These are phyloP conservation scores for Gossypium trilobum DNA, from an alignment of 441 rosid species.

Conservation along the genomic window DNA sequence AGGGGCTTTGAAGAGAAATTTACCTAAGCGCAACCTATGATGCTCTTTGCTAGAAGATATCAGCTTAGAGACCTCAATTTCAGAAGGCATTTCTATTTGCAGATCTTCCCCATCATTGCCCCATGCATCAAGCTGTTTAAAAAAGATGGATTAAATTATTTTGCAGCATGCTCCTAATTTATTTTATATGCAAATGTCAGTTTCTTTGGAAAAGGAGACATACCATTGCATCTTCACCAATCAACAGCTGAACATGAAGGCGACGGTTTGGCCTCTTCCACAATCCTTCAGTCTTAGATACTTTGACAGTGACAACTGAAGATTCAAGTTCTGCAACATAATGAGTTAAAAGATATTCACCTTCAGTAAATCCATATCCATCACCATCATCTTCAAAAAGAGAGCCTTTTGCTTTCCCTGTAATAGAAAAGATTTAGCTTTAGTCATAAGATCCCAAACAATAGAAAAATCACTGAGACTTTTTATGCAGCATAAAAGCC, in stretches of 20 bases:
- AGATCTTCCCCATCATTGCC: conserved; percentile 78
- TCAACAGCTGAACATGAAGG: conserved; percentile 55
- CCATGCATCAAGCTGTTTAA: conserved; percentile 65
- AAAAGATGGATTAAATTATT: conserved; percentile 17
- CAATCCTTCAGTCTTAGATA: conserved; percentile 64
- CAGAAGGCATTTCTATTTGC: conserved; percentile 56
- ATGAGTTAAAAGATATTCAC: conserved; percentile 54
- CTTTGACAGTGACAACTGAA: conserved; percentile 53
- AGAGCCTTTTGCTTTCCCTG: conserved; percentile 74
- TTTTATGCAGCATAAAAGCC: conserved; percentile 32
- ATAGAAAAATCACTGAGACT: neutral
- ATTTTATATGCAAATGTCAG: neutral
- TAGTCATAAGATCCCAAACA: neutral
- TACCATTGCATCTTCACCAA: conserved; percentile 87
- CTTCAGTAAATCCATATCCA: conserved; percentile 68
- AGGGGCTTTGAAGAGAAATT: conserved; percentile 6
- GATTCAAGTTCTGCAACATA: conserved; percentile 58
- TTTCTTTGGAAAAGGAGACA: conserved; percentile 10
- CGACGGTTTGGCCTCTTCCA: conserved; percentile 88
- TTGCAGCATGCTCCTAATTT: neutral
- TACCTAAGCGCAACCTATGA: conserved; percentile 52
- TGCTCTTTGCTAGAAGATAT: conserved; percentile 42
- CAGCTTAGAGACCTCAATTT: conserved; percentile 36
- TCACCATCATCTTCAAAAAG: conserved; percentile 87
- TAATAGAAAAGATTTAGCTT: conserved; percentile 15